Evolutionary conservation across 2,329 filamentous ascomycete genomes (phyloP).

Genomic region (Fusarium clavum): DNA sequence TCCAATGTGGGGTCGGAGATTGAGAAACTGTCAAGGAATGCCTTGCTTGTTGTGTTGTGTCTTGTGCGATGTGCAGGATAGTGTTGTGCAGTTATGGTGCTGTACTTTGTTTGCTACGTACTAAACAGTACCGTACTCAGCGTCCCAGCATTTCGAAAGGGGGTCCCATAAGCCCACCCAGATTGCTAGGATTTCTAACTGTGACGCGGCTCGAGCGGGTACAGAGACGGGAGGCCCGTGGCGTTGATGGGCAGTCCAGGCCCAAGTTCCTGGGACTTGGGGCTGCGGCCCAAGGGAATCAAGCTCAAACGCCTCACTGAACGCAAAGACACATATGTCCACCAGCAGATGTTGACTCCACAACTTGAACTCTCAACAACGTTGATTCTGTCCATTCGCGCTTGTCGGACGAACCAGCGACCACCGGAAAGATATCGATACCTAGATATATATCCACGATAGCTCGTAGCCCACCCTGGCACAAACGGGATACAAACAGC

Average conservation of each 20-base stretch:
- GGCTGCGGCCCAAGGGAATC: slow-evolving; percentile 25
- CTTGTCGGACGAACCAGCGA: slow-evolving; percentile 18
- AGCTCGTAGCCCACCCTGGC: slow-evolving; percentile 11
- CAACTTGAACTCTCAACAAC: neutral
- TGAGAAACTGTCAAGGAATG: slow-evolving; percentile 26
- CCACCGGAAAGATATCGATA: slow-evolving; percentile 12
- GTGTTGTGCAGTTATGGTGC: slow-evolving; percentile 1
- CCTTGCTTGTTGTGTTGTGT: slow-evolving; percentile 20
- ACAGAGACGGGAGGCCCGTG: slow-evolving; percentile 44
- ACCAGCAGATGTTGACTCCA: slow-evolving; percentile 1
- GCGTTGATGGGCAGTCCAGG: slow-evolving; percentile 45
- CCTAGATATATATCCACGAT: slow-evolving; percentile 8
- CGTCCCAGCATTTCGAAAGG: slow-evolving; percentile 23
- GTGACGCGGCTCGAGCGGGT: slow-evolving; percentile 43
- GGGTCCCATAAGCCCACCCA: slow-evolving; percentile 26
- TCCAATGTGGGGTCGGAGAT: slow-evolving; percentile 35
- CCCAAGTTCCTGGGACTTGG: slow-evolving; percentile 42
- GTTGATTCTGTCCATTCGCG: slow-evolving; percentile 1
- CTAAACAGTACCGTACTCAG: neutral
- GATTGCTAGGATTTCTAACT: slow-evolving; percentile 30
- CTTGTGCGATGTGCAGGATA: slow-evolving; percentile 2
- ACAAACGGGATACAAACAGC: slow-evolving; percentile 15
- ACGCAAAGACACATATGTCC: slow-evolving; percentile 15
- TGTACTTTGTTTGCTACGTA: slow-evolving; percentile 26
- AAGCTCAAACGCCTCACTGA: slow-evolving; percentile 27